Percentiles rank a stretch among this genome's conserved stretches.
phyloP scores from a whole-genome alignment of 73 alveolate species.

The Paramecium caudatum region DNA sequence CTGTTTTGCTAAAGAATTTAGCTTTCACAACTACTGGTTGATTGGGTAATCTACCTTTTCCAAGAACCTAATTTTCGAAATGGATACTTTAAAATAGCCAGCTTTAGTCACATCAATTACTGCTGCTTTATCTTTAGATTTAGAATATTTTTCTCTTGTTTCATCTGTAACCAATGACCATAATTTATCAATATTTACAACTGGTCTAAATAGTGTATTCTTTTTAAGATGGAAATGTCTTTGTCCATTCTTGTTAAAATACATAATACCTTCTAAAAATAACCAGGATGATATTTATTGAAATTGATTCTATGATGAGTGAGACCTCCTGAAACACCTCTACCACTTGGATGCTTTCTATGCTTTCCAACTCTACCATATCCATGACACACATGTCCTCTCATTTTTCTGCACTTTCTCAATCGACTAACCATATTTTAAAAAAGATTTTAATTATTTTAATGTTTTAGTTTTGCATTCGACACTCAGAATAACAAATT shows the following conservation, averaged over 20 bases:
- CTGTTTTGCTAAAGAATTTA: constrained; percentile 93
- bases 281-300: constrained; percentile 98
- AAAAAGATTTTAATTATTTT: constrained; percentile 21
- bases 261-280: constrained; percentile 94
- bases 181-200: constrained; percentile 93
- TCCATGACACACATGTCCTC: constrained; percentile 97
- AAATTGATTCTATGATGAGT: constrained; percentile 93
- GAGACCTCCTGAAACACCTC: constrained; percentile 97
- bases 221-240: constrained; percentile 98
- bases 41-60: constrained; percentile 96
- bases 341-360: constrained; percentile 98
- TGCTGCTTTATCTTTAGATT: constrained; percentile 89
- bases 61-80: too few relatives aligned
- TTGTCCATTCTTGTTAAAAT: constrained; percentile 86
- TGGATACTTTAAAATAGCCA: constrained; percentile 98
- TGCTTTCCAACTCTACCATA: constrained; percentile 99
- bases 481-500: constrained; percentile 10
- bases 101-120: constrained; percentile 98
- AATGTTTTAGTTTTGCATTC: constrained; percentile 16
- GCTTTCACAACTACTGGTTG: constrained; percentile 96
- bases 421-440: background rate
- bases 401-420: constrained; percentile 96
- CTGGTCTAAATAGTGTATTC: constrained; percentile 92
- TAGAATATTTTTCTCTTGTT: constrained; percentile 91
- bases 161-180: constrained; percentile 97